phyloP scores from a whole-genome alignment of 2,329 filamentous ascomycete species.

The Dactylella cylindrospora region DNA sequence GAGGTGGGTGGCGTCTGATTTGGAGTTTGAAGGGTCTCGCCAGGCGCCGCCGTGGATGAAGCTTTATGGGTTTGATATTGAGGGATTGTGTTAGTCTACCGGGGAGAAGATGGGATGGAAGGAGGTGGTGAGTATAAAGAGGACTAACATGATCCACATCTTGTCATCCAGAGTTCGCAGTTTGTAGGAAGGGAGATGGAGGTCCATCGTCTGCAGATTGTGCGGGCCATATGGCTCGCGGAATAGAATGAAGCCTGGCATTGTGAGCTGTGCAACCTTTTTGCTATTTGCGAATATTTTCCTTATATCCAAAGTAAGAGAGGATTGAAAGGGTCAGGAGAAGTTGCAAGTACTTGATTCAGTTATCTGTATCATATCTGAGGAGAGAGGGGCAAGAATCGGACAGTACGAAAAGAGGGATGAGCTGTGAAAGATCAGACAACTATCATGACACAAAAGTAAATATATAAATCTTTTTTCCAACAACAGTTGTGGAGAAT shows the following conservation, averaged over 20 bases:
- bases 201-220: conserved; percentile 40
- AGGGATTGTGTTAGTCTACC: conserved; percentile 38
- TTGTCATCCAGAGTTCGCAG: conserved; percentile 37
- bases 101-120: neutral
- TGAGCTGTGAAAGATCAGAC: too few species aligned
- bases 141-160: conserved; percentile 43
- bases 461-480: too few species aligned
- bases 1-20: conserved; percentile 56
- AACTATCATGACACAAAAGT: too few species aligned
- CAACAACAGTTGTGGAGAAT: too few species aligned
- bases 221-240: conserved; percentile 44
- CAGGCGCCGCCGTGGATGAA: conserved; percentile 67
- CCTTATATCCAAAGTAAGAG: too few species aligned
- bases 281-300: too few species aligned
- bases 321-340: conserved; percentile 7
- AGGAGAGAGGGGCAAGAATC: conserved; percentile 8
- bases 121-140: neutral
- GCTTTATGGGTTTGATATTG: too few species aligned
- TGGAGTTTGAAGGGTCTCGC: conserved; percentile 61
- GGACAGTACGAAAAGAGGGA: too few species aligned
- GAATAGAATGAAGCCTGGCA: conserved; percentile 44
- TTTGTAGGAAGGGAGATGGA: conserved; percentile 42
- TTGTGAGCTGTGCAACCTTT: conserved; percentile 29
- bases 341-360: conserved; percentile 40
- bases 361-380: conserved; percentile 36